A percentile compares a stretch with the other conserved stretches of the same genome.
phyloP scores from a whole-genome alignment of 2,329 filamentous ascomycete species.

The Chaetomiaceae sp. region DNA sequence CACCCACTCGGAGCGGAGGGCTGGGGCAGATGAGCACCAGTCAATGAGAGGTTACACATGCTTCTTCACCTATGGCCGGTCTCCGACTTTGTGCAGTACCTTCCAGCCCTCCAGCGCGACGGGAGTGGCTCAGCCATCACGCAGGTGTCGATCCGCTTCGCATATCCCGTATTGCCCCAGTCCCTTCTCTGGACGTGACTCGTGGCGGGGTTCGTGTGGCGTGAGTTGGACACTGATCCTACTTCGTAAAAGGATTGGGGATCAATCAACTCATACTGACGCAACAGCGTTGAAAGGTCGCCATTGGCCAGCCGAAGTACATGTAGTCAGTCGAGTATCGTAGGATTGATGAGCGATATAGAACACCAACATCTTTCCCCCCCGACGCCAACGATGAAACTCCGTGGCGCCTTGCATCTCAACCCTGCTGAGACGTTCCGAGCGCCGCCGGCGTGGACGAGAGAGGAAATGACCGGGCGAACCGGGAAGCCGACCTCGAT shows the following conservation, averaged over 20 bases:
- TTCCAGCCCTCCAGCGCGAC: background rate
- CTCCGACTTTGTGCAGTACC: background rate
- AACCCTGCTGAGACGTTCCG: background rate
- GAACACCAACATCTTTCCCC: background rate
- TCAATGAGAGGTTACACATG: constrained; percentile 9
- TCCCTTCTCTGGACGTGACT: background rate
- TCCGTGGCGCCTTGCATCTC: background rate
- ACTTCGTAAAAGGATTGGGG: background rate
- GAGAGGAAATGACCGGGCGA: background rate
- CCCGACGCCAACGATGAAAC: no score
- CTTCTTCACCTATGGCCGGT: background rate
- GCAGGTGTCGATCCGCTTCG: constrained; percentile 1
- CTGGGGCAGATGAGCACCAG: background rate
- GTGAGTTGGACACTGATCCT: background rate
- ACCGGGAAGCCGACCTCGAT: background rate
- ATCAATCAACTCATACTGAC: background rate
- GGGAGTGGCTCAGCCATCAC: constrained; percentile 8
- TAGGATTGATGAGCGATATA: background rate
- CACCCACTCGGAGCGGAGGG: background rate
- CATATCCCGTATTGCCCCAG: background rate
- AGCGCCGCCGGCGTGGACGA: background rate
- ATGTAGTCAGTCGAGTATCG: no score
- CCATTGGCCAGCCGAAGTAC: no score
- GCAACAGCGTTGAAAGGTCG: background rate
- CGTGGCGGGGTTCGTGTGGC: constrained; percentile 6